Percentiles rank a stretch among this genome's conserved stretches.
Evolutionary conservation across 805 yeast species (phyloP).

Genomic region (Starmerella khaoyaiensis): DNA sequence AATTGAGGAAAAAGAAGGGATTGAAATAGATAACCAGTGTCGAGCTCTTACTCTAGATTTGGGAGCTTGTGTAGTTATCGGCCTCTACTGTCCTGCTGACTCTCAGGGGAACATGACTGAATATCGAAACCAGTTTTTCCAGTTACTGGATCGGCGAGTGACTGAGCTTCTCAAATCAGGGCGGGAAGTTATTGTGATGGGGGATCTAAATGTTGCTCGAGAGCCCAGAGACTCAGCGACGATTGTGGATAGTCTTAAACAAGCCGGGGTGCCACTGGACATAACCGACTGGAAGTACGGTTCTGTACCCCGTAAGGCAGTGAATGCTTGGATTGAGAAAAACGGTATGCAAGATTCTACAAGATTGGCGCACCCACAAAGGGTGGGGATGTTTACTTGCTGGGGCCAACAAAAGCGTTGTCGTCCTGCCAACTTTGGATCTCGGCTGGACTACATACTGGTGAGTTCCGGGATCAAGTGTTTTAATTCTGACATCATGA

Average conservation of each 20-base stretch:
- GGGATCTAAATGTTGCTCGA: slow-evolving; percentile 74
- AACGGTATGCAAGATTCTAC: slow-evolving; percentile 23
- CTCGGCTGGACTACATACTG: slow-evolving; percentile 71
- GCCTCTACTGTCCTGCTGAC: slow-evolving; percentile 83
- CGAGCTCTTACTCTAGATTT: slow-evolving; percentile 66
- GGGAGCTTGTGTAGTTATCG: slow-evolving; percentile 34
- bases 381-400: slow-evolving; percentile 65
- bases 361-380: slow-evolving; percentile 43
- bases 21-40: slow-evolving; percentile 64
- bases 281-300: slow-evolving; percentile 30
- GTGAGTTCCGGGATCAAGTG: slow-evolving; percentile 33
- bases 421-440: slow-evolving; percentile 73
- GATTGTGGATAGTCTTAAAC: slow-evolving; percentile 36
- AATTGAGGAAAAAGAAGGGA: slow-evolving; percentile 44
- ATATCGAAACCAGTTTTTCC: slow-evolving; percentile 43
- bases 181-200: slow-evolving; percentile 65
- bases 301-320: slow-evolving; percentile 32
- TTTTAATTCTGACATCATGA: slow-evolving; percentile 46
- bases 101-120: slow-evolving; percentile 60
- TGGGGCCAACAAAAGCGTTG: slow-evolving; percentile 77
- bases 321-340: slow-evolving; percentile 38
- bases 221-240: slow-evolving; percentile 79
- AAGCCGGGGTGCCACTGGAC: slow-evolving; percentile 17
- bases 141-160: slow-evolving; percentile 48
- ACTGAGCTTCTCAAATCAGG: slow-evolving; percentile 40